A percentile compares a stretch with the other conserved stretches of the same genome.
Conservation (phyloP, 2,329 filamentous ascomycete genomes). For the Xylariaceae sp. region DNA sequence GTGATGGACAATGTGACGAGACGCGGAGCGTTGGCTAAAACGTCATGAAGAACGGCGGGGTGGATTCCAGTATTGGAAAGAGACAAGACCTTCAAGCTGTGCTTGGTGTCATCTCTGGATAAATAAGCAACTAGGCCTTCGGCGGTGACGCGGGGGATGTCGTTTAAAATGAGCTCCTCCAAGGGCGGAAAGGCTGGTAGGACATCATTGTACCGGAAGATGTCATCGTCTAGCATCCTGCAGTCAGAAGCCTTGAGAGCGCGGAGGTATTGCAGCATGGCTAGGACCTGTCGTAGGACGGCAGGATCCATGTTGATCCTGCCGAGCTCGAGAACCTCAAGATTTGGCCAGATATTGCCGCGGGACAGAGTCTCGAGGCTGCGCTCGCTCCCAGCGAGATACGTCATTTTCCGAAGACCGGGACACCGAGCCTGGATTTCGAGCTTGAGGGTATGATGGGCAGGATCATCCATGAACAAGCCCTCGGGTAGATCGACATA, state of each 20-base stretch:
- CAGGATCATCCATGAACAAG: slow-evolving; percentile 80
- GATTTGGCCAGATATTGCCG: slow-evolving; percentile 69
- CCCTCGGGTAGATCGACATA: slow-evolving; percentile 93
- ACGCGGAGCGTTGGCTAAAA: slow-evolving; percentile 63
- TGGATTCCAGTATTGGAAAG: slow-evolving; percentile 76
- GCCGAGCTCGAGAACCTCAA: slow-evolving; percentile 76
- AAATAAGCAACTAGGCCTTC: slow-evolving; percentile 75
- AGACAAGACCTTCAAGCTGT: slow-evolving; percentile 70
- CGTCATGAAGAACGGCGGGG: slow-evolving; percentile 63
- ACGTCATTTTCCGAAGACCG: slow-evolving; percentile 88
- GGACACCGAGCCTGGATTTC: slow-evolving; percentile 85
- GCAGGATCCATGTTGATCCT: slow-evolving; percentile 73
- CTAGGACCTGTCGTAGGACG: slow-evolving; percentile 74
- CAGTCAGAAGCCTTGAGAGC: slow-evolving; percentile 78
- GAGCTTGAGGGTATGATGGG: slow-evolving; percentile 77
- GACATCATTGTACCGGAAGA: slow-evolving; percentile 71
- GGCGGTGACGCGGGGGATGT: slow-evolving; percentile 74
- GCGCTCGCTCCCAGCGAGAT: slow-evolving; percentile 77
- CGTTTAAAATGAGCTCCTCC: slow-evolving; percentile 74
- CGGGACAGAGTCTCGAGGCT: slow-evolving; percentile 74
- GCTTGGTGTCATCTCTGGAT: slow-evolving; percentile 62
- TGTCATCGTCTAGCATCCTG: slow-evolving; percentile 74
- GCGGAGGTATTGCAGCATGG: slow-evolving; percentile 68
- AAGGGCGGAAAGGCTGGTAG: slow-evolving; percentile 78
- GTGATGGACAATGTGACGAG: slow-evolving; percentile 65